Conservation (phyloP, 2,329 filamentous ascomycete species). For the Eutypa lata region DNA sequence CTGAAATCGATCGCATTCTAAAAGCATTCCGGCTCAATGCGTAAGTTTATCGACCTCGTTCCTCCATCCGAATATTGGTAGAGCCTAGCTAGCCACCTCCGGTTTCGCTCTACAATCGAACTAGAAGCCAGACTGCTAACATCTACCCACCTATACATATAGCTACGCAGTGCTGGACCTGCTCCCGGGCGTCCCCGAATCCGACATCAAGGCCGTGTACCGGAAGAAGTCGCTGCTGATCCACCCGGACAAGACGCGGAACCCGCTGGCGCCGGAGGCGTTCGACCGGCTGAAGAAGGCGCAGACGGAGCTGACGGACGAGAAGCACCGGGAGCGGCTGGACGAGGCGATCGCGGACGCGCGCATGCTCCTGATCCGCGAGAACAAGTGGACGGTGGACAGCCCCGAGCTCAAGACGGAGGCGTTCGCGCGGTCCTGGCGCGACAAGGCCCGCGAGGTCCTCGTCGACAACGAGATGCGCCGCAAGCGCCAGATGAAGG, state of each 20-base stretch:
- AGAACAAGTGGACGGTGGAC: conserved; percentile 90
- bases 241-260: conserved; percentile 96
- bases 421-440: conserved; percentile 82
- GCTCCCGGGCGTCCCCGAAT: conserved; percentile 90
- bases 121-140: no score
- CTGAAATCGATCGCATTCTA: conserved; percentile 91
- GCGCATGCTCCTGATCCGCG: conserved; percentile 88
- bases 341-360: conserved; percentile 97
- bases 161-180: conserved; percentile 94
- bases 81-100: no score
- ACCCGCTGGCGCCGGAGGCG: conserved; percentile 85
- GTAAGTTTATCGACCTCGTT: conserved; percentile 30
- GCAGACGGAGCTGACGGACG: conserved; percentile 85
- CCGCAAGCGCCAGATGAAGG: conserved; percentile 80
- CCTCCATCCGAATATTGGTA: neutral
- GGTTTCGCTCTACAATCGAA: neutral
- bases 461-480: conserved; percentile 91
- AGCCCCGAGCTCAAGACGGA: conserved; percentile 81
- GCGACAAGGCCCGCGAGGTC: conserved; percentile 84
- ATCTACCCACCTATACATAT: conserved; percentile 2
- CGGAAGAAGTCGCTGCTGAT: conserved; percentile 98
- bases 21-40: conserved; percentile 77
- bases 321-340: conserved; percentile 81
- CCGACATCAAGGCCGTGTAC: conserved; percentile 91
- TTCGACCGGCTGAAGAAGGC: conserved; percentile 97